phyloP scores from a whole-genome alignment of 257 asterid genomes.

The Nyctanthes arbortristis region DNA sequence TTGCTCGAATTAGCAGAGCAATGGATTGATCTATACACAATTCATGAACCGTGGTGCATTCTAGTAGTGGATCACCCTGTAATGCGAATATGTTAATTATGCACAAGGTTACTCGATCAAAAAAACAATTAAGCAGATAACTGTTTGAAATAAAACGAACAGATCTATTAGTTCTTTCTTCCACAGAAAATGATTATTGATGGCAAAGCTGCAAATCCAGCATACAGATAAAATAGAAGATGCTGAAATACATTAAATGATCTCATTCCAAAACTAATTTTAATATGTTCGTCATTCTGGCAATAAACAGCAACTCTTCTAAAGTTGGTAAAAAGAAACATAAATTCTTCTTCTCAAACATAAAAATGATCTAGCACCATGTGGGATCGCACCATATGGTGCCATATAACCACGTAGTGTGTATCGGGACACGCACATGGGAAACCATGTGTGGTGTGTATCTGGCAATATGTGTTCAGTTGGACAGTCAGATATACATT shows the following conservation, averaged over 20 bases:
- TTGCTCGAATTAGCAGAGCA: slow-evolving; percentile 34
- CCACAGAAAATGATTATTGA: slow-evolving; percentile 9
- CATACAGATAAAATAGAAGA: neutral
- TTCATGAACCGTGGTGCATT: slow-evolving; percentile 28
- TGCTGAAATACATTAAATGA: neutral
- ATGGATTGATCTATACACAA: slow-evolving; percentile 31
- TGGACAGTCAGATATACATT: slow-evolving; percentile 13
- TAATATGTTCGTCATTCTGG: neutral
- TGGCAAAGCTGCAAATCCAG: neutral
- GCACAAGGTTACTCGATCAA: slow-evolving; percentile 11
- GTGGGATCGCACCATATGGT: too few relatives aligned
- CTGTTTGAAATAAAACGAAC: neutral
- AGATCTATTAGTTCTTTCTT: slow-evolving; percentile 4
- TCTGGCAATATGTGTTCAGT: slow-evolving; percentile 10
- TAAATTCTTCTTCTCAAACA: slow-evolving; percentile 2
- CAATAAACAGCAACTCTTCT: neutral
- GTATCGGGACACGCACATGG: too few relatives aligned
- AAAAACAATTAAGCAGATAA: slow-evolving; percentile 1
- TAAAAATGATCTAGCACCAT: too few relatives aligned
- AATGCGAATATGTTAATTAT: slow-evolving; percentile 20
- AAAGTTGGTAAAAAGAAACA: slow-evolving; percentile 1
- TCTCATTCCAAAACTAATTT: neutral
- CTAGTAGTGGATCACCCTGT: slow-evolving; percentile 54
- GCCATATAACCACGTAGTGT: too few relatives aligned
- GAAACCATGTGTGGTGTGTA: too few relatives aligned